Evolutionary conservation across 805 yeast species (phyloP).

Genomic region (Ascoidea rubescens): DNA sequence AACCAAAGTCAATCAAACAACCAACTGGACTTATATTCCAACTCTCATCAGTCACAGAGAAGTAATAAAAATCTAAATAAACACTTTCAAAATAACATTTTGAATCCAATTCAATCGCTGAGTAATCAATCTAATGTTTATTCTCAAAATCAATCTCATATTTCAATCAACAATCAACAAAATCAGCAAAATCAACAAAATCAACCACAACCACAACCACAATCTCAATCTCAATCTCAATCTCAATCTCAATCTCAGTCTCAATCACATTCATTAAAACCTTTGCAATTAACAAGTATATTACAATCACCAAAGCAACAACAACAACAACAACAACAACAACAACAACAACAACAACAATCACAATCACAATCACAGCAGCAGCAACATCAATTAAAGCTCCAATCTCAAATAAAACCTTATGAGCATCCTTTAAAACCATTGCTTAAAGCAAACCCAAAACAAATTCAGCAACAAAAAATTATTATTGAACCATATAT

Average conservation of each 20-base stretch:
- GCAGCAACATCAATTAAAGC: slow-evolving; percentile 7
- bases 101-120: too few species aligned
- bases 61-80: too few species aligned
- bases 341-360: slow-evolving; percentile 3
- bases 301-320: slow-evolving; percentile 2
- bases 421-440: slow-evolving; percentile 4
- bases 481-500: slow-evolving; percentile 8
- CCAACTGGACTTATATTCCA: too few species aligned
- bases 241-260: neutral
- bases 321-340: slow-evolving; percentile 10
- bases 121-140: too few species aligned
- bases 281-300: neutral
- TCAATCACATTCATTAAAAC: neutral
- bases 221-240: neutral
- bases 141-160: too few species aligned
- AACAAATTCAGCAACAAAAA: neutral
- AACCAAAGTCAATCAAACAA: too few species aligned
- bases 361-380: slow-evolving; percentile 7
- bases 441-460: neutral
- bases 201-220: neutral
- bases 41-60: too few species aligned
- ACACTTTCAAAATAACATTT: too few species aligned
- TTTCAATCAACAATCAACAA: too few species aligned
- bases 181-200: neutral
- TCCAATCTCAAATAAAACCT: slow-evolving; percentile 2